A percentile compares a stretch with the other conserved stretches of the same genome.
Conservation (phyloP, 768 basidiomycete genomes). For the Trametes punicea region DNA sequence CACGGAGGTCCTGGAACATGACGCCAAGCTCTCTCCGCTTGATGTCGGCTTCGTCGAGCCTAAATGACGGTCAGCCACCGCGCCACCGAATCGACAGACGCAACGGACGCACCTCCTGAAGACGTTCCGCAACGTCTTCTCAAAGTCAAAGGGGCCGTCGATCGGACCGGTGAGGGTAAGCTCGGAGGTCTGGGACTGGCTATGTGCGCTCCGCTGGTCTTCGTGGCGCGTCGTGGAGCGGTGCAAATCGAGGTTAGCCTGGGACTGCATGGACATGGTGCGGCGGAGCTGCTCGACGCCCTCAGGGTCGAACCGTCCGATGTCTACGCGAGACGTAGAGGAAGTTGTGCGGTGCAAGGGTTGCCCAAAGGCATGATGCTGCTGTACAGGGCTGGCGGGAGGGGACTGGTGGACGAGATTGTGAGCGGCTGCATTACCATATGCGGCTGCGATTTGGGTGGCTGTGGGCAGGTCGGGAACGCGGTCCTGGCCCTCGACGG, state of each 20-base stretch:
- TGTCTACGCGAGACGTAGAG: slow-evolving; percentile 29
- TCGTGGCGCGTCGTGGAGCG: slow-evolving; percentile 5
- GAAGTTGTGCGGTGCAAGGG: neutral
- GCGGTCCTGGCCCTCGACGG: slow-evolving; percentile 13
- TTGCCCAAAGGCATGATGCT: neutral
- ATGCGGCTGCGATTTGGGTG: slow-evolving; percentile 13
- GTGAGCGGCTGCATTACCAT: slow-evolving; percentile 16
- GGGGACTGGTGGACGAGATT: neutral
- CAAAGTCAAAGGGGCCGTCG: slow-evolving; percentile 30
- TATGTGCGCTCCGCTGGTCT: neutral
- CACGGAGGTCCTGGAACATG: slow-evolving; percentile 53
- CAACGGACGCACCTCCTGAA: slow-evolving; percentile 22
- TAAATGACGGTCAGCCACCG: slow-evolving; percentile 22
- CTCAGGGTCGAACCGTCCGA: slow-evolving; percentile 52
- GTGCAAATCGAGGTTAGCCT: slow-evolving; percentile 12
- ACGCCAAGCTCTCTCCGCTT: slow-evolving; percentile 57
- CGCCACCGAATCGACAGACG: neutral
- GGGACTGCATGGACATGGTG: slow-evolving; percentile 31
- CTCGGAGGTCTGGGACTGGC: slow-evolving; percentile 17
- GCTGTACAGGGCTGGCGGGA: neutral
- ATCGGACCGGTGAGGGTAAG: slow-evolving; percentile 19
- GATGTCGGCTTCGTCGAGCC: slow-evolving; percentile 48
- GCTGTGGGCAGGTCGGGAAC: slow-evolving; percentile 19
- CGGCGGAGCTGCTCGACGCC: slow-evolving; percentile 43
- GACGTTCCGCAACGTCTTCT: slow-evolving; percentile 26